Evolutionary conservation across 2,329 filamentous ascomycete species (phyloP).

Genomic region (Graphium sp.): DNA sequence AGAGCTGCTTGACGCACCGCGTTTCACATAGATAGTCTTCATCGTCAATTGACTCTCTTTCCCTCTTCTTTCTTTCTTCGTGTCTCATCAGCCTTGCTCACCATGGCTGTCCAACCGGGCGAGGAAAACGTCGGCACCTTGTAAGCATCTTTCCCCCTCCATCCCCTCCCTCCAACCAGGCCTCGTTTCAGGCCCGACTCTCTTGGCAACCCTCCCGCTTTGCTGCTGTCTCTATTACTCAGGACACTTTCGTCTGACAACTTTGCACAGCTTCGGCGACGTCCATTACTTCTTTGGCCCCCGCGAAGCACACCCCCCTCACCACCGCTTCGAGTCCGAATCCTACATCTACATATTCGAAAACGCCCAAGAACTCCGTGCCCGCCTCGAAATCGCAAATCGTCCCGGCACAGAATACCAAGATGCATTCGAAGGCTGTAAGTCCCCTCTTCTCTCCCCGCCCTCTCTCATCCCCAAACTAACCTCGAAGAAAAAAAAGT

Average conservation of each 20-base stretch:
- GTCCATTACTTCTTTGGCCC: slow-evolving; percentile 64
- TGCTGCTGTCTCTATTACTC: no score
- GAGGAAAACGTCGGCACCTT: slow-evolving; percentile 34
- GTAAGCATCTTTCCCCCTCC: slow-evolving; percentile 22
- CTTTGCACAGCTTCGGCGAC: slow-evolving; percentile 56
- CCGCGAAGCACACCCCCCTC: slow-evolving; percentile 49
- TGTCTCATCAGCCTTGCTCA: slow-evolving; percentile 3
- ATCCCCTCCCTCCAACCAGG: not conserved
- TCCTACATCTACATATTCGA: slow-evolving; percentile 73
- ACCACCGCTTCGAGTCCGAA: slow-evolving; percentile 65
- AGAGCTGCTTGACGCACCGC: no score
- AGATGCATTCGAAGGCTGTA: slow-evolving; percentile 64
- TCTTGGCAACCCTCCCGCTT: not conserved
- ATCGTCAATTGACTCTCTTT: no score
- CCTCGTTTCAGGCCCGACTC: not conserved
- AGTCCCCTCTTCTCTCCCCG: slow-evolving; percentile 15
- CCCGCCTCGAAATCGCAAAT: slow-evolving; percentile 63
- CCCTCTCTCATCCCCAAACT: not conserved
- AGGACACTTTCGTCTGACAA: no score
- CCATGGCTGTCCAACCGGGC: slow-evolving; percentile 27
- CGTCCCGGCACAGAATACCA: slow-evolving; percentile 58
- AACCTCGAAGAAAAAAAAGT: slow-evolving; percentile 21
- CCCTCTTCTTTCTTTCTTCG: not conserved
- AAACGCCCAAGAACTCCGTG: slow-evolving; percentile 47
- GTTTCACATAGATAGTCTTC: no score